Percentiles rank a stretch among this genome's conserved stretches.
Evolutionary conservation across 2,329 filamentous ascomycete genomes (phyloP).

Genomic region (Aspergillus hiratsukae): DNA sequence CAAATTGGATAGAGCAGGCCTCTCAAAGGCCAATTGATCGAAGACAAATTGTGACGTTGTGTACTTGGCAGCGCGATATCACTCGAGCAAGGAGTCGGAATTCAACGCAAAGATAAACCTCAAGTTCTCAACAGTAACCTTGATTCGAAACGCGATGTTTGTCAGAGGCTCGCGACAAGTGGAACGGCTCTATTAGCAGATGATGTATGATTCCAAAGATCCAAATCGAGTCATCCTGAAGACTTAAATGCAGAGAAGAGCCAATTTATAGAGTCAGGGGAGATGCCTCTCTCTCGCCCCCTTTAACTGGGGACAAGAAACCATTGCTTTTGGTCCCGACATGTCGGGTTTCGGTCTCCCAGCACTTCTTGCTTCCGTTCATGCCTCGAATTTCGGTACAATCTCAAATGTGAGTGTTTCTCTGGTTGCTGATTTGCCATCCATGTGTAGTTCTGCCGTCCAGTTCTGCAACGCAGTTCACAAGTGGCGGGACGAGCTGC

Average conservation of each 20-base stretch:
- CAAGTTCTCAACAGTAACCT: background rate
- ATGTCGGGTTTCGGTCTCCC: background rate
- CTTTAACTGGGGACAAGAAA: background rate
- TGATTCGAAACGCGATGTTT: background rate
- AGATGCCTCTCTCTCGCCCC: background rate
- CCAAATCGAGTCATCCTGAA: background rate
- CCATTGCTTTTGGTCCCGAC: background rate
- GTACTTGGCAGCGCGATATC: background rate
- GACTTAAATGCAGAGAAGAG: background rate
- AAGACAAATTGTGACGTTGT: background rate
- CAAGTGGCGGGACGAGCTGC: slow-evolving; percentile 28
- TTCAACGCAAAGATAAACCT: background rate
- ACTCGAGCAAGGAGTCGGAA: background rate
- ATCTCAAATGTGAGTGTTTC: background rate
- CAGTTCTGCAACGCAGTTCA: slow-evolving; percentile 22
- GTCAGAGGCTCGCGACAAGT: background rate
- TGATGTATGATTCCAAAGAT: background rate
- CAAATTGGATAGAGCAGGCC: background rate
- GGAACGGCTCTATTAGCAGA: background rate
- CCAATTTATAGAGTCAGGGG: background rate
- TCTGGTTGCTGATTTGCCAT: slow-evolving; percentile 8
- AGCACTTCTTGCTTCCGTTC: background rate
- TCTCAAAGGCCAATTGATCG: background rate
- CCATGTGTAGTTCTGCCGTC: slow-evolving; percentile 11
- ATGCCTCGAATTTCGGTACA: background rate